Base-by-base conservation (phyloP, 495 filamentous ascomycete genomes). In the Friedmanniomyces simplex region DNA sequence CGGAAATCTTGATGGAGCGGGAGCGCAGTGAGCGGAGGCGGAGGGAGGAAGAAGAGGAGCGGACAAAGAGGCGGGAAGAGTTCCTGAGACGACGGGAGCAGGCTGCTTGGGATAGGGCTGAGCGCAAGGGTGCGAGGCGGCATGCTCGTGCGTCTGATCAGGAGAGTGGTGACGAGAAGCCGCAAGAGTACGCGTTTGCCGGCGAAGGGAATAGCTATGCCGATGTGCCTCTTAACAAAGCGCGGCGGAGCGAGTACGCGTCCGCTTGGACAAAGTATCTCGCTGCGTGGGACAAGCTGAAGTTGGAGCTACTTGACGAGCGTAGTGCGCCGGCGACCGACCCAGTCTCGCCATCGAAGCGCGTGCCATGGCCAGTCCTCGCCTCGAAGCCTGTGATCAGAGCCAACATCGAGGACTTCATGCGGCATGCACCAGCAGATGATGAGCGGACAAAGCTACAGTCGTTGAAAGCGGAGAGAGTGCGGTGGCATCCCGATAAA, bases 401-500 rank as follows among this genome's bases (percentile, higher is more conserved):
- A 25, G 34, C 57, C 28, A 64, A 64, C 41, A 60, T 63, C 24
- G 61, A 63, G 28, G 56, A 22, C 16, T 91, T 90, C 68, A 79
- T 89, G 63, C 64, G 74, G 0, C 69, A 78, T 66, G 80, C 77
- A 6, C 61, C 64, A 16, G 61, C 55, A 26, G 55, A 64, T n/a
- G 57, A 60, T 20, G 60, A 63, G n/a, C 14, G 51, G 30, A n/a
- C 32, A 0, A 26, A 13, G 21, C 26, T 54, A 22, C 46, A 48
- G n/a, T 74, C 80, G 26, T 72, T 99, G 37, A 97, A 96, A 71
- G 69, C 78, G 18, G 93, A 99, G 73, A 79, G 93, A 37, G 82
- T 97, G 11, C 74, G 89, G 11, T 99, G 93, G 93, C 93, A 99
- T 79, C 93, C 93, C 11, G 93, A 99, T 71, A 99, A 97, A 76